Percentiles rank a stretch among this genome's conserved stretches.
These are phyloP conservation scores for Mrakia blollopis DNA, from an alignment of 768 basidiomycete species.

Conservation along the genomic window DNA sequence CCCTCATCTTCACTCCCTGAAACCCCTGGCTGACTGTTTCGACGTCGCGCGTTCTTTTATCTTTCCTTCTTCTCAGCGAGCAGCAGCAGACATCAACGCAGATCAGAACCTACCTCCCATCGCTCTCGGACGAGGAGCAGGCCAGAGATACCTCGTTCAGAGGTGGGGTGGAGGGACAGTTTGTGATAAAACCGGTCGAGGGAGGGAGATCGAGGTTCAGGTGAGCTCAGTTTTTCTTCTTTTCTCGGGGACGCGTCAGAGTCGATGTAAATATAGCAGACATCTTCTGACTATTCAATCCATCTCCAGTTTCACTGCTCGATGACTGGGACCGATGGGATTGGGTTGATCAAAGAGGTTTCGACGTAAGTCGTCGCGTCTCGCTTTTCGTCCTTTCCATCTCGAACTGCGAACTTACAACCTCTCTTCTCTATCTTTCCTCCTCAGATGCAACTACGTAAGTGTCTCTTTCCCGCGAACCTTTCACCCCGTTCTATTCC, in stretches of 20 bases:
- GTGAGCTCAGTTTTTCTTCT: conserved; percentile 46
- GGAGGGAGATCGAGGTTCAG: conserved; percentile 92
- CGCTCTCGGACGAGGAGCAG: conserved; percentile 61
- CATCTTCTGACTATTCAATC: too few species aligned
- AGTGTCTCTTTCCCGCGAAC: too few species aligned
- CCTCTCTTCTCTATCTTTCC: neutral
- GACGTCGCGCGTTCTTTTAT: neutral
- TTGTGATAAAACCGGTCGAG: conserved; percentile 85
- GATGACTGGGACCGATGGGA: conserved; percentile 85
- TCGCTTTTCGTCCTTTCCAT: neutral
- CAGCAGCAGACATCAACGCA: conserved; percentile 9
- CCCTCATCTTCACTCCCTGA: conserved; percentile 35
- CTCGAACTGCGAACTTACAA: neutral
- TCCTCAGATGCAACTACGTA: neutral
- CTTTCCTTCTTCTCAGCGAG: neutral
- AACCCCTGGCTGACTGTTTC: conserved; percentile 61
- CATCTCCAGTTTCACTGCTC: conserved; percentile 78
- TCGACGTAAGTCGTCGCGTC: conserved; percentile 57
- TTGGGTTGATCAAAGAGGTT: conserved; percentile 86
- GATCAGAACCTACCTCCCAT: conserved; percentile 12
- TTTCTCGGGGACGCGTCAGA: too few species aligned
- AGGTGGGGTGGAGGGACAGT: conserved; percentile 83
- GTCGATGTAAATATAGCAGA: neutral
- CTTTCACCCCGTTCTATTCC: neutral
- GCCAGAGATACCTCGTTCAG: conserved; percentile 86